These are phyloP conservation scores for Penicillium concentricum DNA, from an alignment of 2,329 filamentous ascomycete genomes.

Conservation along the genomic window DNA sequence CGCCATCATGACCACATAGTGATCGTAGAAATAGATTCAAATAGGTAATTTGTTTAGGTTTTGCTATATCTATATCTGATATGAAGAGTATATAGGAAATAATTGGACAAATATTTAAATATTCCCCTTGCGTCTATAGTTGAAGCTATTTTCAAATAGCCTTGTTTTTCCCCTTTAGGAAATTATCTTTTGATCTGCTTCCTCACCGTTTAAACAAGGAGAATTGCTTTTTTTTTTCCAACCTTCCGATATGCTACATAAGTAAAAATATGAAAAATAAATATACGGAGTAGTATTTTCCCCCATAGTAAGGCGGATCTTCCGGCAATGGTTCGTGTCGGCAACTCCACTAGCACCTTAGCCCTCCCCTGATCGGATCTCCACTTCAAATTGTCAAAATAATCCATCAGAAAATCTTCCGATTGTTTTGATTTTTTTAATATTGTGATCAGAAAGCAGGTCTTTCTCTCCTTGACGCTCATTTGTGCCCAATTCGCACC, in stretches of 20 bases:
- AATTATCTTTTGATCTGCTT: not conserved
- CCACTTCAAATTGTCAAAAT: constrained; percentile 5
- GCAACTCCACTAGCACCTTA: constrained; percentile 1
- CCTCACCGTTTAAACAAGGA: not conserved
- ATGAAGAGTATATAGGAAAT: not conserved
- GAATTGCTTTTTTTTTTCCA: not conserved
- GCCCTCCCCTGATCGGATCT: constrained; percentile 8
- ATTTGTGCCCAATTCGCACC: not conserved
- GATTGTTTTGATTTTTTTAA: not conserved
- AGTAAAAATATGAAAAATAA: not conserved
- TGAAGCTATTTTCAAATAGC: constrained; percentile 4
- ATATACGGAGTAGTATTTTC: not conserved
- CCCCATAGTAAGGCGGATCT: constrained; percentile 6
- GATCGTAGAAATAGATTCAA: constrained; percentile 2
- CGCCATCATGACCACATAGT: constrained; percentile 22
- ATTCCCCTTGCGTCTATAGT: constrained; percentile 5
- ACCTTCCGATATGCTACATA: not conserved
- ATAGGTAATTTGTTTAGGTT: not conserved
- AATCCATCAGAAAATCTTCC: constrained; percentile 12
- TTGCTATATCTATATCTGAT: not conserved
- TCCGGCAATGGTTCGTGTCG: constrained; percentile 3
- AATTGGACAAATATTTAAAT: not conserved
- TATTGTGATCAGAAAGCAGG: constrained; percentile 9
- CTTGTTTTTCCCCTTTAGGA: not conserved
- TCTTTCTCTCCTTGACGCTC: constrained; percentile 7